Evolutionary conservation across 177 flowering plant genomes (phyloP).

Genomic region (Telopea speciosissima): DNA sequence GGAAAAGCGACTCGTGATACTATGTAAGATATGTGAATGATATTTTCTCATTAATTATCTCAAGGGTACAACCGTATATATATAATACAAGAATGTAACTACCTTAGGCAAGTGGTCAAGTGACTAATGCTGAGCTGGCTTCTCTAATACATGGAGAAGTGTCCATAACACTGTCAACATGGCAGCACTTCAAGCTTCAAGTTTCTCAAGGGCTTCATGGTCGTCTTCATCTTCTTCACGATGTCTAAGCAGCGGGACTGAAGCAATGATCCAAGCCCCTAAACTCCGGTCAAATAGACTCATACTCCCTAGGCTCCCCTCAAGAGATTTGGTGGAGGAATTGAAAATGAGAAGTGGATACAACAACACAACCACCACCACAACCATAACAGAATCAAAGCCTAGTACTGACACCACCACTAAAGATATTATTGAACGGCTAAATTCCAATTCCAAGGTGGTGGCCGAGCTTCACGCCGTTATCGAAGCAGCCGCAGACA

Average conservation of each 20-base stretch:
- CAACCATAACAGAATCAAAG: background rate
- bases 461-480: slow-evolving; percentile 20
- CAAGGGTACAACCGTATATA: no score
- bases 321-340: slow-evolving; percentile 9
- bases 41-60: no score
- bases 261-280: slow-evolving; percentile 12
- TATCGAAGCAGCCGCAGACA: slow-evolving; percentile 18
- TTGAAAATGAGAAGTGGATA: slow-evolving; percentile 4
- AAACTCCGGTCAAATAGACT: background rate
- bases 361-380: background rate
- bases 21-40: no score
- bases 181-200: background rate
- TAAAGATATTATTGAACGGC: background rate
- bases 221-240: background rate
- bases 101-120: no score
- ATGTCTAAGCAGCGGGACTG: background rate
- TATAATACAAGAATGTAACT: no score
- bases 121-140: no score
- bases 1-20: no score
- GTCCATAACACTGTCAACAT: no score
- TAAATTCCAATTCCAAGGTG: background rate
- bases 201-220: background rate
- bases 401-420: background rate
- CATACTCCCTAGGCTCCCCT: slow-evolving; percentile 18
- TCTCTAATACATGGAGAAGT: no score